A percentile compares a stretch with the other conserved stretches of the same genome.
These are phyloP conservation scores for Epichloe scottii DNA, from an alignment of 2,329 filamentous ascomycete genomes.

Conservation along the genomic window DNA sequence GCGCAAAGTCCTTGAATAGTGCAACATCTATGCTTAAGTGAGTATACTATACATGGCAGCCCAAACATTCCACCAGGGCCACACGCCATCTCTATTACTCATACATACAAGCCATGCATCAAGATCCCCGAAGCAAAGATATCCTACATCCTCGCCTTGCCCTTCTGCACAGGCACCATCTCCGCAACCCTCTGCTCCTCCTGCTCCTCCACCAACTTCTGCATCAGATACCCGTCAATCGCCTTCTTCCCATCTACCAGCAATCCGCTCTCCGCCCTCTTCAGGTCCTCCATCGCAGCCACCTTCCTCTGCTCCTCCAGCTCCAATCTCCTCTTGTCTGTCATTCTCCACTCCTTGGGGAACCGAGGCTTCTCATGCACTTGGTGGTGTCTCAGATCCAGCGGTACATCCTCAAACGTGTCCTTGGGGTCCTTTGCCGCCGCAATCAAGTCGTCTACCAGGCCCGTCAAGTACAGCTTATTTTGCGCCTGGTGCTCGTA, in stretches of 20 bases:
- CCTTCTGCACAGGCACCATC: constrained; percentile 15
- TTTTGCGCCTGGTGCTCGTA: constrained; percentile 88
- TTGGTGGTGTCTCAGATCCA: constrained; percentile 80
- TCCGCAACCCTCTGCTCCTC: constrained; percentile 21
- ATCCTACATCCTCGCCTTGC: constrained; percentile 4
- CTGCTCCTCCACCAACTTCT: constrained; percentile 21
- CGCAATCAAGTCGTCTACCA: constrained; percentile 58
- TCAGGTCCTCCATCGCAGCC: constrained; percentile 39
- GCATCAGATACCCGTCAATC: constrained; percentile 28
- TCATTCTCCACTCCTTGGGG: constrained; percentile 74
- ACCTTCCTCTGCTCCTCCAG: constrained; percentile 48
- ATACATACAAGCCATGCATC: not conserved
- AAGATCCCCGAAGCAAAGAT: no score
- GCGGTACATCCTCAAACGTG: constrained; percentile 75
- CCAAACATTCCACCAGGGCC: no score
- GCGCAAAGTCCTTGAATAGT: no score
- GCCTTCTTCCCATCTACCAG: constrained; percentile 45
- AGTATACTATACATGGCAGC: no score
- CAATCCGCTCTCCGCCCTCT: constrained; percentile 37
- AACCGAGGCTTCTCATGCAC: constrained; percentile 57
- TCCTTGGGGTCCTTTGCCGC: constrained; percentile 70
- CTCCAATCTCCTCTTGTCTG: constrained; percentile 50
- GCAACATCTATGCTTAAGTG: no score
- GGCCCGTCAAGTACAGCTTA: constrained; percentile 81
- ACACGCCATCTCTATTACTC: not conserved